Conservation (phyloP, 345 rosid genomes). For the Sisymbrium irio region DNA sequence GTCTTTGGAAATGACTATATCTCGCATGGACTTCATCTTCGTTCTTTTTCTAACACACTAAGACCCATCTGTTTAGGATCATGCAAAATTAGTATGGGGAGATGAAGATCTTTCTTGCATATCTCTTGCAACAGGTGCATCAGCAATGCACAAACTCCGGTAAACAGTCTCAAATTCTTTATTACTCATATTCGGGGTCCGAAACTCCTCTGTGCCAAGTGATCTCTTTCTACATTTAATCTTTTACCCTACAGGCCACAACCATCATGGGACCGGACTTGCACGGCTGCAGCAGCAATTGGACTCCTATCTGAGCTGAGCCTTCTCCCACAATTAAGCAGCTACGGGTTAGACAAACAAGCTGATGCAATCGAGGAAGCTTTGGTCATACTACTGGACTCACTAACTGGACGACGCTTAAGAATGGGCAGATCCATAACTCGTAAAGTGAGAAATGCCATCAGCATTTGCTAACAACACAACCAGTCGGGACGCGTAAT, state of each 20-base stretch:
- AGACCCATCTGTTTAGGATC: conserved; percentile 50
- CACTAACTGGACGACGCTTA: conserved; percentile 70
- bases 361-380: conserved; percentile 72
- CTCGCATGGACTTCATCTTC: neutral
- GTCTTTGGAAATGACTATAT: neutral
- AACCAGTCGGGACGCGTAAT: neutral
- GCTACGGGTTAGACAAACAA: conserved; percentile 51
- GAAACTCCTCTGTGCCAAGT: neutral
- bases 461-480: conserved; percentile 41
- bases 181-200: conserved; percentile 2
- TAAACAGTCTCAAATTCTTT: conserved; percentile 18
- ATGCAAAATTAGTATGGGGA: conserved; percentile 68
- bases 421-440: conserved; percentile 95
- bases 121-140: conserved; percentile 71
- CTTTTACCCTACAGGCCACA: conserved; percentile 63
- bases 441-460: conserved; percentile 56
- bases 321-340: conserved; percentile 51
- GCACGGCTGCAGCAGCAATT: conserved; percentile 90
- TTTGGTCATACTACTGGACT: conserved; percentile 57
- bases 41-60: neutral
- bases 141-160: conserved; percentile 96
- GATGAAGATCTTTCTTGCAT: conserved; percentile 72
- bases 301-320: conserved; percentile 75
- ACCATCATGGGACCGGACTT: conserved; percentile 96
- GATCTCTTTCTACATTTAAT: neutral